These are phyloP conservation scores for Parascedosporium putredinis DNA, from an alignment of 2,329 filamentous ascomycete genomes.

Conservation along the genomic window DNA sequence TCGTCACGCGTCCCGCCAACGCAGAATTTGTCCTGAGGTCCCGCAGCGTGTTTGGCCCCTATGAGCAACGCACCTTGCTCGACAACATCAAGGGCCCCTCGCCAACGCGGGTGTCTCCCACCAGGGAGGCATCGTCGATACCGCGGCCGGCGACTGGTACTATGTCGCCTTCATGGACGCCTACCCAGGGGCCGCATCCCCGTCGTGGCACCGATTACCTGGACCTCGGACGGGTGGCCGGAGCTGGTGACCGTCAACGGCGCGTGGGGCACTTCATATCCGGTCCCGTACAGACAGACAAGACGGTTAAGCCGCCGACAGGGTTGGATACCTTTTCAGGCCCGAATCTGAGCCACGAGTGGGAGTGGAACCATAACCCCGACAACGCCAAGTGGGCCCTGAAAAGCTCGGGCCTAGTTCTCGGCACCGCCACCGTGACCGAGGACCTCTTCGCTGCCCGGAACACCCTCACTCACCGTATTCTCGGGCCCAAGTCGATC, in stretches of 20 bases:
- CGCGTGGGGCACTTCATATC: constrained; percentile 33
- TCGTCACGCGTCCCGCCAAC: constrained; percentile 16
- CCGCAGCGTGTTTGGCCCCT: constrained; percentile 1
- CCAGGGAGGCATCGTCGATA: constrained; percentile 44
- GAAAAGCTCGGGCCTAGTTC: constrained; percentile 24
- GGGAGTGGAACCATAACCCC: constrained; percentile 54
- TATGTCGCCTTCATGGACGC: constrained; percentile 44
- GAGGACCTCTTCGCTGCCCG: constrained; percentile 33
- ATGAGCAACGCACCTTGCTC: constrained; percentile 5
- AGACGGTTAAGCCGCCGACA: constrained; percentile 9
- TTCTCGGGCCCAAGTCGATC: constrained; percentile 32
- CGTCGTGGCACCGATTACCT: constrained; percentile 41
- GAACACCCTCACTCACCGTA: constrained; percentile 34
- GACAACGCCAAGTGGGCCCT: constrained; percentile 35
- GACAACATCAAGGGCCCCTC: not conserved
- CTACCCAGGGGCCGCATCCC: constrained; percentile 43
- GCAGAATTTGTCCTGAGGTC: constrained; percentile 4
- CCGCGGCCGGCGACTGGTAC: constrained; percentile 41
- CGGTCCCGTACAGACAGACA: constrained; percentile 20
- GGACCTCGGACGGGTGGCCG: constrained; percentile 38
- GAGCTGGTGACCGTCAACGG: constrained; percentile 27
- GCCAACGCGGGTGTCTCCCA: constrained; percentile 29
- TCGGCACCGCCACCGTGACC: constrained; percentile 39
- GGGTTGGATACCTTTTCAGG: constrained; percentile 32
- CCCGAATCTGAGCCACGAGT: constrained; percentile 23